Evolutionary conservation across 1,284 basidiomycete genomes (phyloP).

Genomic region (Leccinum laetum): DNA sequence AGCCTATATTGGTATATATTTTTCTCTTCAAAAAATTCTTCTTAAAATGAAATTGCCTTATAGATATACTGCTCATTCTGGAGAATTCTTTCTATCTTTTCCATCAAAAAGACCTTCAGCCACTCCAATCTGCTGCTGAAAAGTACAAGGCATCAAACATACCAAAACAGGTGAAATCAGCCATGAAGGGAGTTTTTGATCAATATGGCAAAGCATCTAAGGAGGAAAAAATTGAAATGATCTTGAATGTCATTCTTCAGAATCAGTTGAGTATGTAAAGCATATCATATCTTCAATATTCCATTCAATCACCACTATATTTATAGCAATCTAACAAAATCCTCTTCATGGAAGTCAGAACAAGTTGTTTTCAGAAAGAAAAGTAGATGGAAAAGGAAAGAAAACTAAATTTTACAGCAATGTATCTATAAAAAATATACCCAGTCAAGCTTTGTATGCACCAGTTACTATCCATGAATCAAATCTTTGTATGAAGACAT

Average conservation of each 20-base stretch:
- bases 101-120: background rate
- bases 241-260: background rate
- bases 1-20: background rate
- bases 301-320: background rate
- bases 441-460: no score
- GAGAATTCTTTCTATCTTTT: background rate
- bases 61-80: background rate
- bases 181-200: background rate
- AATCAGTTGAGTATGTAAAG: background rate
- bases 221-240: background rate
- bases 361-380: no score
- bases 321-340: background rate
- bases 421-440: no score
- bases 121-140: background rate
- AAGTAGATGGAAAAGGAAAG: no score
- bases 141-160: background rate
- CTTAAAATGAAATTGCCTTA: background rate
- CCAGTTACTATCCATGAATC: no score
- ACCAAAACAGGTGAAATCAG: fast-evolving
- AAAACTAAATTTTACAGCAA: no score
- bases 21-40: no score
- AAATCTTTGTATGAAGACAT: no score
- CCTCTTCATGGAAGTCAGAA: no score
- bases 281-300: background rate
- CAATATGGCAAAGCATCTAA: background rate